A percentile compares a stretch with the other conserved stretches of the same genome.
These are phyloP conservation scores for Claviceps purpurea DNA, from an alignment of 2,329 filamentous ascomycete species.

Conservation along the genomic window DNA sequence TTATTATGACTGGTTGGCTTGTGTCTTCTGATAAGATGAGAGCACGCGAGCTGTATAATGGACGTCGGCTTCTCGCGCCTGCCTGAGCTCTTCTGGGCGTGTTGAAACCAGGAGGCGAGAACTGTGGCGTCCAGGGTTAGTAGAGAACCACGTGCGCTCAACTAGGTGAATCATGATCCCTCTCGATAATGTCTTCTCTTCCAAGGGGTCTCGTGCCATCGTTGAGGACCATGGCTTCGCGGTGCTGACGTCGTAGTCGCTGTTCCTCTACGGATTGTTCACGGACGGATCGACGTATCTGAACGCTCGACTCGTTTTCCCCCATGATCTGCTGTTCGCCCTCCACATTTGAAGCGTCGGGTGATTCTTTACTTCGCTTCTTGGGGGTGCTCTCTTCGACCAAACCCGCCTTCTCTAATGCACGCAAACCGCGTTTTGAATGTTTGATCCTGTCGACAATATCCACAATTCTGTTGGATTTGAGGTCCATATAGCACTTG, in stretches of 20 bases:
- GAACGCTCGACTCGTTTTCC: constrained; percentile 14
- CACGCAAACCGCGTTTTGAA: constrained; percentile 36
- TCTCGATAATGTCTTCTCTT: constrained; percentile 66
- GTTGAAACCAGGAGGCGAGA: background rate
- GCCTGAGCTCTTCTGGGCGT: background rate
- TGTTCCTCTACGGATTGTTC: constrained; percentile 54
- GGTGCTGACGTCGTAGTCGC: constrained; percentile 57
- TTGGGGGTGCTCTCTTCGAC: constrained; percentile 22
- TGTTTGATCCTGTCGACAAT: constrained; percentile 36
- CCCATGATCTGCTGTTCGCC: constrained; percentile 15
- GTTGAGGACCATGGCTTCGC: constrained; percentile 84
- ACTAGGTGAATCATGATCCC: constrained; percentile 32
- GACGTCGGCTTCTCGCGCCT: background rate
- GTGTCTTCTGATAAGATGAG: background rate
- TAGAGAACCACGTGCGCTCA: constrained; percentile 2
- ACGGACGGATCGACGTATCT: constrained; percentile 18
- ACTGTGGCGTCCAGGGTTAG: background rate
- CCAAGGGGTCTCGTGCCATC: constrained; percentile 67
- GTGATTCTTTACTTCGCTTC: constrained; percentile 16
- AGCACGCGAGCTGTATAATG: background rate
- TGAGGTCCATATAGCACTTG: constrained; percentile 32
- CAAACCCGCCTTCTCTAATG: constrained; percentile 36
- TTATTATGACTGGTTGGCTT: background rate
- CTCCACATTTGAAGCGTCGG: constrained; percentile 20
- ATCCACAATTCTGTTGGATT: constrained; percentile 38